Percentiles rank a stretch among this genome's conserved stretches.
Evolutionary conservation across 305 asterid species (phyloP).

Genomic region (Fraxinus albicans): DNA sequence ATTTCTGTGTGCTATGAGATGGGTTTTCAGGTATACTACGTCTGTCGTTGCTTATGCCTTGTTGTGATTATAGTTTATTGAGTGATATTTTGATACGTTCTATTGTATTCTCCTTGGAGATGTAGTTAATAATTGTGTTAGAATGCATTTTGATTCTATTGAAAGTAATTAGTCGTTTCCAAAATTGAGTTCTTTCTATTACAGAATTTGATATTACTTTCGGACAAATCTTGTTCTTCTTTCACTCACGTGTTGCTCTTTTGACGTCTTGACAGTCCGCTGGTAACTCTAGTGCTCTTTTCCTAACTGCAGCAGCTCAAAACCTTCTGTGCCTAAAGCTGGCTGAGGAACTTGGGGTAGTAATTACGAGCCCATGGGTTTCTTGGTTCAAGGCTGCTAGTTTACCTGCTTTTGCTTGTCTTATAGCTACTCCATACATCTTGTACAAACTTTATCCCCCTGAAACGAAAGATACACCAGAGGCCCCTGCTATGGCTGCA

Average conservation of each 20-base stretch:
- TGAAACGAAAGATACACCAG: conserved; percentile 91
- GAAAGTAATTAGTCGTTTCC: background rate
- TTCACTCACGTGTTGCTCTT: conserved; percentile 39
- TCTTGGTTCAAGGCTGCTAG: conserved; percentile 96
- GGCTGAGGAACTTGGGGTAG: conserved; percentile 95
- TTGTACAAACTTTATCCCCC: conserved; percentile 91
- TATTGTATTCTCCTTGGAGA: background rate
- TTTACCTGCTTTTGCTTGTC: conserved; percentile 78
- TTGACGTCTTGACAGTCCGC: conserved; percentile 69
- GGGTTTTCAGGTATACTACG: background rate
- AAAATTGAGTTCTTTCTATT: background rate
- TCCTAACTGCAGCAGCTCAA: conserved; percentile 99
- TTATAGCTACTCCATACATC: conserved; percentile 72
- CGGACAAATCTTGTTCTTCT: conserved; percentile 8
- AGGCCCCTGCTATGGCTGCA: conserved; percentile 91
- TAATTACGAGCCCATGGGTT: conserved; percentile 82
- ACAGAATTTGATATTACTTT: conserved; percentile 9
- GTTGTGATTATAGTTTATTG: background rate
- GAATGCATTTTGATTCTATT: background rate
- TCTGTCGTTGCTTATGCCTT: background rate
- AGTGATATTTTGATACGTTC: background rate
- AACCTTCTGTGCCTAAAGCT: conserved; percentile 88
- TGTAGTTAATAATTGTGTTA: background rate
- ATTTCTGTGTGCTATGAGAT: background rate
- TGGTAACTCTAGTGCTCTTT: conserved; percentile 97